Evolutionary conservation across 2,329 filamentous ascomycete species (phyloP).

Genomic region (Venturia oleaginea): DNA sequence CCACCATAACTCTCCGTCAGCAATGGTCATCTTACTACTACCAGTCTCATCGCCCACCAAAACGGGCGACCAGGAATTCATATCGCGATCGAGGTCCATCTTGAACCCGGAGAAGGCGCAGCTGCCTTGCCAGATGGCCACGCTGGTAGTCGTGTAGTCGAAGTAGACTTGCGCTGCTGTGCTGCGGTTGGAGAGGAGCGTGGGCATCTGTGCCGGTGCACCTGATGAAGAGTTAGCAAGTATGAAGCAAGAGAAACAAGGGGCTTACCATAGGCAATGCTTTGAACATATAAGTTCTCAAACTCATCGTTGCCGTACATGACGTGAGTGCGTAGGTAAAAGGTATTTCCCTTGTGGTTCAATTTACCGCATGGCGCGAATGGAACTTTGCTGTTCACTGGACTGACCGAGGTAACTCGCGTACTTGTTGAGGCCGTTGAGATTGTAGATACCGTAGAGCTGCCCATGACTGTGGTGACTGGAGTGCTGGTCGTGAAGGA

Average conservation of each 20-base stretch:
- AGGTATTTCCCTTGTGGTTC: constrained; percentile 7
- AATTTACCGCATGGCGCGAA: constrained; percentile 2
- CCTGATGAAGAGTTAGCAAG: constrained; percentile 1
- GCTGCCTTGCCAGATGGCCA: constrained; percentile 9
- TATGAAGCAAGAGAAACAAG: not conserved
- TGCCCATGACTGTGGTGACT: not conserved
- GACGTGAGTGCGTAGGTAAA: constrained; percentile 14
- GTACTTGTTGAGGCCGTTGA: not conserved
- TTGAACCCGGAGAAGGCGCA: constrained; percentile 9
- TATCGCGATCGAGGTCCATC: constrained; percentile 3
- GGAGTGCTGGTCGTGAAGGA: not conserved
- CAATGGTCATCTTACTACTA: constrained; percentile 7
- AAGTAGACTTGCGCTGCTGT: constrained; percentile 8
- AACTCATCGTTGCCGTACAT: constrained; percentile 4
- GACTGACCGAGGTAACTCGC: not conserved
- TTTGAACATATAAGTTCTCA: constrained; percentile 13
- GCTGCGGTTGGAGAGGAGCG: constrained; percentile 2
- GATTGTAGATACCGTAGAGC: not conserved
- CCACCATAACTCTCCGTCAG: constrained; percentile 9
- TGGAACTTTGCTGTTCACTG: not conserved
- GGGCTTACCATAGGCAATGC: constrained; percentile 6
- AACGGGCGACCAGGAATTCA: constrained; percentile 1
- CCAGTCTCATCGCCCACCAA: not conserved
- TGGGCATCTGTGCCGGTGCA: not conserved
- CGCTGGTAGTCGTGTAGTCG: constrained; percentile 1